Evolutionary conservation across 2,329 filamentous ascomycete genomes (phyloP).

Genomic region (Plectosphaerella sp.): DNA sequence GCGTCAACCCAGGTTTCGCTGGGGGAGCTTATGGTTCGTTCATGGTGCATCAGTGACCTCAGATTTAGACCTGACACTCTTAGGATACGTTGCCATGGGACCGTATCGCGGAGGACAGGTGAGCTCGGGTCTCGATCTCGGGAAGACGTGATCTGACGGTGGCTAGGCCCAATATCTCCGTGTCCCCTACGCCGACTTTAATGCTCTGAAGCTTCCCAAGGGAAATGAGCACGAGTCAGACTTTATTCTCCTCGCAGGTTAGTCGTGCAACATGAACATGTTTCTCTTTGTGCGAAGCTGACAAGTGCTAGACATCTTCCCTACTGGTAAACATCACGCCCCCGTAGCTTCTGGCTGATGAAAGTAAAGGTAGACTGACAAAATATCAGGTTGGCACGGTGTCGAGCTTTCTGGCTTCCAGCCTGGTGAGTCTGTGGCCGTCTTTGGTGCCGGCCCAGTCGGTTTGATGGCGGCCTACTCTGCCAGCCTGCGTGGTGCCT

Average conservation of each 20-base stretch:
- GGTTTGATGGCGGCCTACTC: slow-evolving; percentile 65
- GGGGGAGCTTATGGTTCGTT: slow-evolving; percentile 25
- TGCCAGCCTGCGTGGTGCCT: slow-evolving; percentile 55
- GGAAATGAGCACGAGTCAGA: slow-evolving; percentile 59
- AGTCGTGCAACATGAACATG: slow-evolving; percentile 24
- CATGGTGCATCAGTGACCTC: not conserved
- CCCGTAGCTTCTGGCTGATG: no score
- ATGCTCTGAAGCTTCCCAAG: slow-evolving; percentile 55
- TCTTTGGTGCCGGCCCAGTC: slow-evolving; percentile 62
- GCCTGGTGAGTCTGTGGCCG: slow-evolving; percentile 57
- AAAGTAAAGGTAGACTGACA: not conserved
- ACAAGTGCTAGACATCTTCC: slow-evolving; percentile 27
- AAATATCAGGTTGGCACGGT: slow-evolving; percentile 45
- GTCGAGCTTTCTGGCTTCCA: slow-evolving; percentile 54
- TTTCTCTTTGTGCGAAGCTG: not conserved
- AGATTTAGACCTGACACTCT: not conserved
- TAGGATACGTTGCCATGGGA: slow-evolving; percentile 57
- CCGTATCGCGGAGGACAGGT: slow-evolving; percentile 33
- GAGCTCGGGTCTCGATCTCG: not conserved
- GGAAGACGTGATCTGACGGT: not conserved
- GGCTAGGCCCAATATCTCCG: slow-evolving; percentile 61
- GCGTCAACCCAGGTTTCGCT: slow-evolving; percentile 35
- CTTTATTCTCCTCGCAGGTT: slow-evolving; percentile 45
- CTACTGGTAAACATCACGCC: slow-evolving; percentile 19
- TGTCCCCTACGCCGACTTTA: slow-evolving; percentile 65